Evolutionary conservation across 768 basidiomycete species (phyloP).

Genomic region (Porphyrellus cyaneotinctus): DNA sequence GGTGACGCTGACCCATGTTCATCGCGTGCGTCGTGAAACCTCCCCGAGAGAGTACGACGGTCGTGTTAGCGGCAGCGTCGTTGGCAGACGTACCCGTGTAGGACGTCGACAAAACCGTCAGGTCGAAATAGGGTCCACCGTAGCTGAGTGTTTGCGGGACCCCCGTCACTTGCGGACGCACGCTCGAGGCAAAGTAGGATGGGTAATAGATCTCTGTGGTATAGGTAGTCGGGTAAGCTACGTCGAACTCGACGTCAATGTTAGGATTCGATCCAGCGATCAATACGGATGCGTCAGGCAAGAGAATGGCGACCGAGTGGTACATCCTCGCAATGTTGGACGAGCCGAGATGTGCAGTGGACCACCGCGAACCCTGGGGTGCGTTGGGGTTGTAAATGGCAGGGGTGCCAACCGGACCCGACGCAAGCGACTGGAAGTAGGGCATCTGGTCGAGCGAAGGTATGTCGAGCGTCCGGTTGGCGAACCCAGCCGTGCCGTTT

Average conservation of each 20-base stretch:
- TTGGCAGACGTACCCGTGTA: slow-evolving; percentile 61
- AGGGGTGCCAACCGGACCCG: slow-evolving; percentile 76
- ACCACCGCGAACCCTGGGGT: slow-evolving; percentile 70
- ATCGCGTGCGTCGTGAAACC: slow-evolving; percentile 85
- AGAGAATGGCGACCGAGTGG: slow-evolving; percentile 87
- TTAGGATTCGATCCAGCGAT: slow-evolving; percentile 95
- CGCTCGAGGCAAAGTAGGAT: slow-evolving; percentile 67
- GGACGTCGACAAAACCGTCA: slow-evolving; percentile 61
- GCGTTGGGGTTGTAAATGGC: slow-evolving; percentile 79
- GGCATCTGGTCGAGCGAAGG: slow-evolving; percentile 52
- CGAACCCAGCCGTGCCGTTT: slow-evolving; percentile 89
- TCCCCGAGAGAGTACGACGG: slow-evolving; percentile 74
- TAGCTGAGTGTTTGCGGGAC: slow-evolving; percentile 76
- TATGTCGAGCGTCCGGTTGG: slow-evolving; percentile 49
- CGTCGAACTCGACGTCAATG: slow-evolving; percentile 66
- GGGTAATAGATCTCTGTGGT: slow-evolving; percentile 90
- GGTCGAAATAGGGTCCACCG: slow-evolving; percentile 77
- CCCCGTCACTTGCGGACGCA: slow-evolving; percentile 66
- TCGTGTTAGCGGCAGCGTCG: slow-evolving; percentile 67
- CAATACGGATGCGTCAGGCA: slow-evolving; percentile 82
- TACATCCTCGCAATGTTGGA: slow-evolving; percentile 78
- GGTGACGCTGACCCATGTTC: slow-evolving; percentile 81
- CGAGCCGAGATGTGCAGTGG: slow-evolving; percentile 55
- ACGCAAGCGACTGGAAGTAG: slow-evolving; percentile 66
- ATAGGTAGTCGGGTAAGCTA: slow-evolving; percentile 72